Base-by-base conservation (phyloP, 805 yeast species). In the Ogataea polymorpha region DNA sequence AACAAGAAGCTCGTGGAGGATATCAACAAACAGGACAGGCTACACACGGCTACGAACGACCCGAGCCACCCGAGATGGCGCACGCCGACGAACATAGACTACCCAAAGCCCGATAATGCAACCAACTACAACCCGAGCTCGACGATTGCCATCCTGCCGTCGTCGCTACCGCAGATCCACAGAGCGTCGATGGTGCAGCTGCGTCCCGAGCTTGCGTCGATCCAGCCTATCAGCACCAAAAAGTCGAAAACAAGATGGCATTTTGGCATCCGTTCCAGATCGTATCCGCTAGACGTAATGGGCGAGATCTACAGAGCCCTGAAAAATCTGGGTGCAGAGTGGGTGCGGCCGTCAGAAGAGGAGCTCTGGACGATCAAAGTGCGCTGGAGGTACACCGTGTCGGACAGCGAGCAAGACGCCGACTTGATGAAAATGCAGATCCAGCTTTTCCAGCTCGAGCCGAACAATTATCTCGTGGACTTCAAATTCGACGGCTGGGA, bases 401-500 rank as follows among this genome's bases (percentile, higher is more conserved):
- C 36, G 27, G 64, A 50, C 39, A 47, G 48, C 25, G 58, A 54
- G 39, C 50, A 40, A 26, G 49, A 45, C 21, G 32, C 89, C 6
- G 95, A 88, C 61, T 68, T 83, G 68, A 86, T 91, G 91, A 91
- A 86, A 67, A 91, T 93, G 96, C 93, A 90, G 55, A 93, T 93
- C 44, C 99, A 93, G 62, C 72, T 93, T 44, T 93, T 91, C 66
- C 97, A 91, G 61, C 72, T 93, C 48, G 99, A 93, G 60, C 96
- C 96, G 32, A 91, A 93, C 63, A 91, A 91, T 60, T 93, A 93
- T 58, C 71, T 93, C 37, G 98, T 93, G 8, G 99, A 93, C 63
- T 93, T 93, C 71, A 93, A 93, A 65, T 93, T 91, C 60, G 98
- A 91, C 61, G 98, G 98, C 1, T 91, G 97, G 96, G 97, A 90